These are phyloP conservation scores for Dendrobium chrysotoxum DNA, from an alignment of 106 monocot species.

Conservation along the genomic window DNA sequence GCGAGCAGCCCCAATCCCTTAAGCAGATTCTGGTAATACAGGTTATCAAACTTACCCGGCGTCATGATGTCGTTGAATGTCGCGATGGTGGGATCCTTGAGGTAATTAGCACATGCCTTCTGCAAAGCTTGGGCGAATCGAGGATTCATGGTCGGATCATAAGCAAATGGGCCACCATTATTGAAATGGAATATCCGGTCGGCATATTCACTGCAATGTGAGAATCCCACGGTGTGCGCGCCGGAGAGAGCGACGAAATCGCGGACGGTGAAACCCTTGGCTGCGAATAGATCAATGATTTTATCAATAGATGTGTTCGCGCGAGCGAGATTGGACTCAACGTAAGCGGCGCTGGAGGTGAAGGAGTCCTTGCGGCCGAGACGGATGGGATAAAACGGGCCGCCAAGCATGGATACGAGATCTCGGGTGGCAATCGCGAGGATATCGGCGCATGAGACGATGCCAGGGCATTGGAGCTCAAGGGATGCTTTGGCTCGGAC, in stretches of 20 bases:
- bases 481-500: constrained; percentile 62
- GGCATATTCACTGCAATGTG: constrained; percentile 50
- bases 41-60: constrained; percentile 37
- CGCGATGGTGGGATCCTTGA: constrained; percentile 23
- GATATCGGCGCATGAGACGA: constrained; percentile 93
- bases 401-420: constrained; percentile 65
- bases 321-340: constrained; percentile 21
- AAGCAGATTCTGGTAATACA: constrained; percentile 37
- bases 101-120: constrained; percentile 36
- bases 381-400: constrained; percentile 34
- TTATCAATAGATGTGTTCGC: constrained; percentile 25
- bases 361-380: constrained; percentile 43
- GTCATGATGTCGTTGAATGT: constrained; percentile 43
- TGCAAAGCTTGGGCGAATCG: constrained; percentile 24
- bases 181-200: constrained; percentile 20
- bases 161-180: constrained; percentile 9
- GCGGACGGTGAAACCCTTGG: constrained; percentile 29
- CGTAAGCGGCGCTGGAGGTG: constrained; percentile 19
- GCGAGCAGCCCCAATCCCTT: constrained; percentile 34
- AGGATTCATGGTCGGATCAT: constrained; percentile 29
- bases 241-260: constrained; percentile 47
- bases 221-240: constrained; percentile 61
- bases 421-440: constrained; percentile 63
- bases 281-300: constrained; percentile 21
- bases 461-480: constrained; percentile 73